phyloP scores from a whole-genome alignment of 306 rosid genomes.

The Lathyrus aphaca region DNA sequence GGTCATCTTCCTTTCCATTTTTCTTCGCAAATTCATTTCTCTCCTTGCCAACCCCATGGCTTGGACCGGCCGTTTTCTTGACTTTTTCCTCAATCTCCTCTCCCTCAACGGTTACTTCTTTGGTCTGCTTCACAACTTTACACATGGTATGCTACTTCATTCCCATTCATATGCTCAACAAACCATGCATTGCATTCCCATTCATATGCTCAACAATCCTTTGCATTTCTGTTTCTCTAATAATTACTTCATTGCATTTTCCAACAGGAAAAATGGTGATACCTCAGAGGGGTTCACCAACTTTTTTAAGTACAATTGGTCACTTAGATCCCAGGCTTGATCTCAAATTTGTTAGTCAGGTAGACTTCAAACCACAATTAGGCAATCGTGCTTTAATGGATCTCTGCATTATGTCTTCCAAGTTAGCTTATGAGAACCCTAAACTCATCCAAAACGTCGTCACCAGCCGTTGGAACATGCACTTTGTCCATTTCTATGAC shows the following conservation, averaged over 20 bases:
- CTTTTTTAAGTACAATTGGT: slow-evolving; percentile 69
- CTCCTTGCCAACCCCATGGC: slow-evolving; percentile 62
- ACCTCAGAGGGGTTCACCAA: slow-evolving; percentile 65
- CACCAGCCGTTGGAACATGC: slow-evolving; percentile 75
- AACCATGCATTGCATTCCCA: too few species aligned
- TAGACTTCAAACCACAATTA: slow-evolving; percentile 34
- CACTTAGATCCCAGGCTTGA: slow-evolving; percentile 63
- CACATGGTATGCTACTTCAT: slow-evolving; percentile 45
- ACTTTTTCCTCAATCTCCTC: slow-evolving; percentile 71
- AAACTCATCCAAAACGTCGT: slow-evolving; percentile 49
- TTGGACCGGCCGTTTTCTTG: slow-evolving; percentile 64
- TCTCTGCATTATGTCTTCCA: slow-evolving; percentile 78
- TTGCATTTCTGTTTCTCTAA: too few species aligned
- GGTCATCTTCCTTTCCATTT: slow-evolving; percentile 62
- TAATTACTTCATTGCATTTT: too few species aligned
- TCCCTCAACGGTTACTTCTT: slow-evolving; percentile 51
- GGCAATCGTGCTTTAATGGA: slow-evolving; percentile 62
- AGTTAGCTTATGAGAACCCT: slow-evolving; percentile 76
- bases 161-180: too few species aligned
- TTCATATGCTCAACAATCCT: too few species aligned
- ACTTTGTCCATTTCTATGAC: slow-evolving; percentile 67
- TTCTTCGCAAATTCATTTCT: slow-evolving; percentile 55
- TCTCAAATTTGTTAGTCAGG: slow-evolving; percentile 26
- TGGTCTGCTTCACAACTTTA: slow-evolving; percentile 55
- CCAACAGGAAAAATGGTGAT: slow-evolving; percentile 53